phyloP scores from a whole-genome alignment of 768 basidiomycete species.

The Mycena indigotica region DNA sequence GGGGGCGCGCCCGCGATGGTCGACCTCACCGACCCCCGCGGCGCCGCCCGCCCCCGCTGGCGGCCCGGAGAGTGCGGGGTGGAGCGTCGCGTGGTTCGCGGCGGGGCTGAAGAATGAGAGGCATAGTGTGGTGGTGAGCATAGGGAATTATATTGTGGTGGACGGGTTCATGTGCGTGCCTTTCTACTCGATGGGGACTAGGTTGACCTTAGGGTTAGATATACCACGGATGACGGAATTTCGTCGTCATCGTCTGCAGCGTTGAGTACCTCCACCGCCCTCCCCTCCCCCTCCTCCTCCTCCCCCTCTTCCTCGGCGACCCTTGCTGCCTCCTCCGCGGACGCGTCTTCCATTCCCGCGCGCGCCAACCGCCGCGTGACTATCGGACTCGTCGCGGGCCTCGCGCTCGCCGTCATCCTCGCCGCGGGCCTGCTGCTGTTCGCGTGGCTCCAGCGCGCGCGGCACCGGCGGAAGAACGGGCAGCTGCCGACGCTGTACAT shows the following conservation, averaged over 20 bases:
- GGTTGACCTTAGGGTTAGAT: neutral
- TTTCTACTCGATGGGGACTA: too few relatives aligned
- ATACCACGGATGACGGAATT: neutral
- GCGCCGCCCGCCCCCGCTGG: neutral
- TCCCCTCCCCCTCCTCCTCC: neutral
- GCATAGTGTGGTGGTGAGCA: neutral
- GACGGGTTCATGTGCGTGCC: constrained; percentile 1
- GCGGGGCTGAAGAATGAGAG: neutral
- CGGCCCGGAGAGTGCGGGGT: neutral
- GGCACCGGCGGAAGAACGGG: neutral
- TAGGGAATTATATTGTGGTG: neutral
- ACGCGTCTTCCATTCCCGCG: neutral
- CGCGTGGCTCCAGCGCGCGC: neutral
- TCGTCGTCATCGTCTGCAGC: neutral
- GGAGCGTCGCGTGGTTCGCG: neutral
- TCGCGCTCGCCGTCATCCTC: neutral
- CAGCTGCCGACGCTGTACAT: neutral
- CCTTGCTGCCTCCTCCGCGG: neutral
- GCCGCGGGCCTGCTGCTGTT: neutral
- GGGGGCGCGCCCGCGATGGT: neutral
- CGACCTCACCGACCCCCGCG: neutral
- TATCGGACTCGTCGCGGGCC: neutral
- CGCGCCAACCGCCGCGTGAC: neutral
- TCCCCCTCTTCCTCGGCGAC: neutral
- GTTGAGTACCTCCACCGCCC: neutral